These are phyloP conservation scores for Exutisphaerella laricina DNA, from an alignment of 2,329 filamentous ascomycete species.

Conservation along the genomic window DNA sequence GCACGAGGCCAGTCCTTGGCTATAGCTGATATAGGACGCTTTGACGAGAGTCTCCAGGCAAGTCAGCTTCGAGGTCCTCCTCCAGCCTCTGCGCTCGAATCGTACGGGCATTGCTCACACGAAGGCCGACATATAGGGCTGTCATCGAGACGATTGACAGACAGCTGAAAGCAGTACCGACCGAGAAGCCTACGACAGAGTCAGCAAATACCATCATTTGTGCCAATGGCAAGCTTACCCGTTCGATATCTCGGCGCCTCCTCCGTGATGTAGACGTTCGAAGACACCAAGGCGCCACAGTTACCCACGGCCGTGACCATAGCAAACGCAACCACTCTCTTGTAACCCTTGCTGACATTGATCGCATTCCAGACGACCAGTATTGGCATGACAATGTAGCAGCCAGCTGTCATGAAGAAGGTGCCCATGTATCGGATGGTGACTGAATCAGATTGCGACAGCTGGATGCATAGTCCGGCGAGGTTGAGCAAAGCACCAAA, in stretches of 20 bases:
- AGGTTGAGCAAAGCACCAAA: conserved; percentile 32
- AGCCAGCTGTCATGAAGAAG: conserved; percentile 31
- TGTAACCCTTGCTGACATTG: conserved; percentile 37
- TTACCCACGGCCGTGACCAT: conserved; percentile 17
- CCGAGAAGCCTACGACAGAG: conserved; percentile 14
- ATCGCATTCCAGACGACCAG: conserved; percentile 36
- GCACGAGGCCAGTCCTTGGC: too few species aligned
- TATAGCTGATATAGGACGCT: too few species aligned
- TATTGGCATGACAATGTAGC: conserved; percentile 32
- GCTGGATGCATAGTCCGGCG: conserved; percentile 32
- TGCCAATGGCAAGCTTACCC: background rate
- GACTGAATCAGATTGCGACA: conserved; percentile 22
- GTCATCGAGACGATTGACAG: conserved; percentile 18
- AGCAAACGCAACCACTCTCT: conserved; percentile 23
- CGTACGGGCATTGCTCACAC: conserved; percentile 6
- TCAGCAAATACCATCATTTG: background rate
- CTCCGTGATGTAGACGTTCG: conserved; percentile 10
- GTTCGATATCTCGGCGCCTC: conserved; percentile 11
- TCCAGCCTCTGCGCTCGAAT: background rate
- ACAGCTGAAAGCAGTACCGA: conserved; percentile 20
- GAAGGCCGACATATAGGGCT: conserved; percentile 15
- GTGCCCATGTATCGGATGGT: conserved; percentile 34
- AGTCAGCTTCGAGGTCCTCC: background rate
- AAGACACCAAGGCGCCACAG: conserved; percentile 12
- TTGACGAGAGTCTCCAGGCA: too few species aligned